These are phyloP conservation scores for Ustilago loliicola DNA, from an alignment of 1,284 basidiomycete genomes.

Conservation along the genomic window DNA sequence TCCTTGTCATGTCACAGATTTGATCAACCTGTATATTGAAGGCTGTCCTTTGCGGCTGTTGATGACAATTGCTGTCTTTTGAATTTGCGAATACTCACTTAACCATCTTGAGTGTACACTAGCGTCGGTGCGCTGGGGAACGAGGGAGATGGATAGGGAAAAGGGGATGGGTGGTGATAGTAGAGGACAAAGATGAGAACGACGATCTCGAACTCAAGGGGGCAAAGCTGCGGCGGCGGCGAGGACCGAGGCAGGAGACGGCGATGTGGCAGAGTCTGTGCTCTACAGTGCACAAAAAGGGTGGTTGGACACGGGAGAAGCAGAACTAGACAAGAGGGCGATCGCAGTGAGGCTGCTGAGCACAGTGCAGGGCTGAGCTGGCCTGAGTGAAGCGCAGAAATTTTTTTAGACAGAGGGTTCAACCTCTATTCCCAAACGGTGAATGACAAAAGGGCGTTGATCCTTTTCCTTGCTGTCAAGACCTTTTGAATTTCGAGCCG, in stretches of 20 bases:
- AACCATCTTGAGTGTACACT: conserved; percentile 60
- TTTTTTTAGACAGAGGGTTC: conserved; percentile 5
- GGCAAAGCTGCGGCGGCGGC: conserved; percentile 10
- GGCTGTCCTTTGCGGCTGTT: neutral
- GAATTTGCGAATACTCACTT: conserved; percentile 44
- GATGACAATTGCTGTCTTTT: conserved; percentile 11
- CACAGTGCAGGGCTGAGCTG: conserved; percentile 6
- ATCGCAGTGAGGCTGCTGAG: conserved; percentile 1
- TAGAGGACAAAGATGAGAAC: conserved; percentile 17
- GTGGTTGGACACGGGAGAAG: conserved; percentile 23
- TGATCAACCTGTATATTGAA: neutral
- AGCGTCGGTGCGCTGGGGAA: conserved; percentile 48
- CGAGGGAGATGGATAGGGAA: conserved; percentile 45
- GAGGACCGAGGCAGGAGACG: conserved; percentile 9
- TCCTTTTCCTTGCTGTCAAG: neutral
- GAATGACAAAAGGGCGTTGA: conserved; percentile 5
- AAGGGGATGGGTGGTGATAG: conserved; percentile 30
- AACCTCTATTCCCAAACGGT: conserved; percentile 1
- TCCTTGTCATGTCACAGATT: neutral
- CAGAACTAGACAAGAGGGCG: conserved; percentile 20
- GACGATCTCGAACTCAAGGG: conserved; percentile 21
- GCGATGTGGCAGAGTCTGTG: neutral
- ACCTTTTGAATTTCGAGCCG: neutral
- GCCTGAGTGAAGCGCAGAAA: neutral
- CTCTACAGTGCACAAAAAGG: neutral